Evolutionary conservation across 2,329 filamentous ascomycete species (phyloP).

Genomic region (Ustilaginoidea virens): DNA sequence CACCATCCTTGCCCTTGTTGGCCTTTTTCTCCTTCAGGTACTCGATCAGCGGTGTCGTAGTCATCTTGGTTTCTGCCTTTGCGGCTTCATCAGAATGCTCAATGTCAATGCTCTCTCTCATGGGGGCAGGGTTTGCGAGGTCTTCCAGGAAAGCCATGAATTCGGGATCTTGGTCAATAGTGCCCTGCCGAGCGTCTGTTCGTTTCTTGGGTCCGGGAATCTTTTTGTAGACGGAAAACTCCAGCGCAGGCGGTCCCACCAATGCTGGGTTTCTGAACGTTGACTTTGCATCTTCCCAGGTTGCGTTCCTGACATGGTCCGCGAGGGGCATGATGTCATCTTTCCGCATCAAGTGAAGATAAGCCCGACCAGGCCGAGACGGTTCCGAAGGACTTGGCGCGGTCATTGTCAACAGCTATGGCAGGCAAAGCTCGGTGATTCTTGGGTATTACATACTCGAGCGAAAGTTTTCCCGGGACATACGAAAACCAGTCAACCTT

Average conservation of each 20-base stretch:
- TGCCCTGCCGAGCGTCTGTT: constrained; percentile 74
- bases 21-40: constrained; percentile 87
- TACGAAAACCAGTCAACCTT: constrained; percentile 76
- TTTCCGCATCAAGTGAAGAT: constrained; percentile 64
- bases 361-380: constrained; percentile 65
- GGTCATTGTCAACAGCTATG: constrained; percentile 6
- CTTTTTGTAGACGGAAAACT: constrained; percentile 73
- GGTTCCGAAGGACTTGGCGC: constrained; percentile 59
- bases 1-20: constrained; percentile 44
- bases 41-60: constrained; percentile 78
- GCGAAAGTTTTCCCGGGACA: constrained; percentile 54
- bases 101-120: constrained; percentile 27
- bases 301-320: constrained; percentile 50
- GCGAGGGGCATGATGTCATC: constrained; percentile 52
- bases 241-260: constrained; percentile 63
- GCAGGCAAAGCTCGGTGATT: not conserved
- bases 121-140: constrained; percentile 52
- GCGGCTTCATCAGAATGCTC: constrained; percentile 25
- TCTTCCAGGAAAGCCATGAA: constrained; percentile 88
- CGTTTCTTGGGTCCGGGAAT: constrained; percentile 60
- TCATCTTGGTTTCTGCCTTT: constrained; percentile 45
- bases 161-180: constrained; percentile 90
- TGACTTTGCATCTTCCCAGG: constrained; percentile 71
- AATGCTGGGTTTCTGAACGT: constrained; percentile 57
- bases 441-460: constrained; percentile 46